A percentile compares a stretch with the other conserved stretches of the same genome.
phyloP scores from a whole-genome alignment of 345 rosid genomes.

The rapeseed (Brassica napus) region Da-Ae NC_063445.1:52749001-52749500 shows the following conservation, averaged over 20 bases:
- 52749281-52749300: not conserved
- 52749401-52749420: not conserved
- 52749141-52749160: not conserved
- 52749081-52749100: not conserved
- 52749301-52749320: not conserved
- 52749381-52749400: not conserved
- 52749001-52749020: not conserved
- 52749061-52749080: no score
- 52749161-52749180: not conserved
- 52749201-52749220: not conserved
- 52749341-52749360: not conserved
- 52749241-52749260: not conserved
- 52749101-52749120: not conserved
- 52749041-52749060: not conserved
- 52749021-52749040: not conserved
- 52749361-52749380: not conserved
- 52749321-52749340: not conserved
- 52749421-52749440: not conserved
- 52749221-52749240: not conserved
- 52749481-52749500: constrained; percentile 65
- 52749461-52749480: constrained; percentile 68
- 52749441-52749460: constrained; percentile 64
- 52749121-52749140: not conserved
- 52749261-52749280: not conserved
- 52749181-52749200: not conserved